phyloP scores from a whole-genome alignment of 495 filamentous ascomycete genomes.

The Sordaria brevicollis region DNA sequence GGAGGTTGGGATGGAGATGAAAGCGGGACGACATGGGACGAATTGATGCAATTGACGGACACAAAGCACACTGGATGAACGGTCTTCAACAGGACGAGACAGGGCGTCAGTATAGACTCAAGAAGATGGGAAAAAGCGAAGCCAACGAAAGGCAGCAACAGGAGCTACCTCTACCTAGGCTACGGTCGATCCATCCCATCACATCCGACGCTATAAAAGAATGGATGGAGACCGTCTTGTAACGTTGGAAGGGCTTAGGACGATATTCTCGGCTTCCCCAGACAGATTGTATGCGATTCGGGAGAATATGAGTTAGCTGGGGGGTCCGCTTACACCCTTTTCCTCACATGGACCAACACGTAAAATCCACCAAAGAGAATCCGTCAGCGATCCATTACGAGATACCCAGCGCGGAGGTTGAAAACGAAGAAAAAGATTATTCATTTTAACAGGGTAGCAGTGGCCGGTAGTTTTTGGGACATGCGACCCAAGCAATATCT shows the following conservation, averaged over 20 bases:
- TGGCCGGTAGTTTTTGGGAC: background rate
- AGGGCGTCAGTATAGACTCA: background rate
- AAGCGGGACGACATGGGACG: background rate
- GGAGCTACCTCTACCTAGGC: conserved; percentile 5
- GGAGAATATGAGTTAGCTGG: conserved; percentile 23
- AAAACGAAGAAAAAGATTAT: background rate
- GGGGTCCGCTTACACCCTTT: background rate
- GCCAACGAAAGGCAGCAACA: conserved; percentile 7
- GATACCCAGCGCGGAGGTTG: background rate
- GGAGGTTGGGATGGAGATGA: background rate
- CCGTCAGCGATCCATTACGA: background rate
- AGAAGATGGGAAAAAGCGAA: background rate
- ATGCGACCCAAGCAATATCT: background rate
- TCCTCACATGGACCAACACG: background rate
- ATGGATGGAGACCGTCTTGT: conserved; percentile 4
- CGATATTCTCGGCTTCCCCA: conserved; percentile 14
- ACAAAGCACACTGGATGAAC: background rate
- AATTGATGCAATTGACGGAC: background rate
- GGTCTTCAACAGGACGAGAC: background rate
- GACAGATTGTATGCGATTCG: conserved; percentile 20
- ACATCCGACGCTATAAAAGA: background rate
- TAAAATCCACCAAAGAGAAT: background rate
- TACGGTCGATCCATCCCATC: background rate
- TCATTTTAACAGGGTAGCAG: background rate
- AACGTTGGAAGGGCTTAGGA: conserved; percentile 24